Evolutionary conservation across 1,284 basidiomycete genomes (phyloP).

Genomic region (Mycena sp.): DNA sequence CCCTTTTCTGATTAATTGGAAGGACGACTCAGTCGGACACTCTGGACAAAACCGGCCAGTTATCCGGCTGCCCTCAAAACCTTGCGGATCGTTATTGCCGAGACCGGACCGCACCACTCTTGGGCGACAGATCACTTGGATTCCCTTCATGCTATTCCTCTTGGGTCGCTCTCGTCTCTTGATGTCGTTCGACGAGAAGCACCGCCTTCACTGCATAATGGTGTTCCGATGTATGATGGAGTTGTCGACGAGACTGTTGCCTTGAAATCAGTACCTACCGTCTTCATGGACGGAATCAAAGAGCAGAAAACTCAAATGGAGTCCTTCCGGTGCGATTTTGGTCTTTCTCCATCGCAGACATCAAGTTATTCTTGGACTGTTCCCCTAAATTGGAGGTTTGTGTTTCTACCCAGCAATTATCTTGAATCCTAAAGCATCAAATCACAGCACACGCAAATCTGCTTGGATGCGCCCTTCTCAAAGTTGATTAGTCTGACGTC

Average conservation of each 20-base stretch:
- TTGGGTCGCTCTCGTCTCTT: constrained; percentile 37
- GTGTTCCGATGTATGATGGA: constrained; percentile 29
- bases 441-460: constrained; percentile 41
- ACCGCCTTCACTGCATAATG: constrained; percentile 31
- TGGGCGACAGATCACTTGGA: constrained; percentile 50
- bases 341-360: constrained; percentile 43
- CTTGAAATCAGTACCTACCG: constrained; percentile 41
- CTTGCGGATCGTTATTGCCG: constrained; percentile 42
- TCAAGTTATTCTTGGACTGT: constrained; percentile 44
- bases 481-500: constrained; percentile 45
- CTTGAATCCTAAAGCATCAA: constrained; percentile 10
- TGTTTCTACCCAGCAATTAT: constrained; percentile 5
- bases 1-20: constrained; percentile 3
- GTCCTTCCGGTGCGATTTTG: constrained; percentile 50
- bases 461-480: constrained; percentile 46
- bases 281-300: constrained; percentile 39
- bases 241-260: constrained; percentile 40
- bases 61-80: constrained; percentile 38
- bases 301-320: constrained; percentile 34
- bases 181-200: constrained; percentile 39
- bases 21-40: constrained; percentile 47
- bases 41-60: constrained; percentile 44
- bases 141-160: constrained; percentile 42
- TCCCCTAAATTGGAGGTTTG: constrained; percentile 44
- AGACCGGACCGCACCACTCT: constrained; percentile 47